Evolutionary conservation across 2,329 filamentous ascomycete species (phyloP), one percentile per base, ranked within the genome.

Genomic region (Neofusicoccum sp.): DNA sequence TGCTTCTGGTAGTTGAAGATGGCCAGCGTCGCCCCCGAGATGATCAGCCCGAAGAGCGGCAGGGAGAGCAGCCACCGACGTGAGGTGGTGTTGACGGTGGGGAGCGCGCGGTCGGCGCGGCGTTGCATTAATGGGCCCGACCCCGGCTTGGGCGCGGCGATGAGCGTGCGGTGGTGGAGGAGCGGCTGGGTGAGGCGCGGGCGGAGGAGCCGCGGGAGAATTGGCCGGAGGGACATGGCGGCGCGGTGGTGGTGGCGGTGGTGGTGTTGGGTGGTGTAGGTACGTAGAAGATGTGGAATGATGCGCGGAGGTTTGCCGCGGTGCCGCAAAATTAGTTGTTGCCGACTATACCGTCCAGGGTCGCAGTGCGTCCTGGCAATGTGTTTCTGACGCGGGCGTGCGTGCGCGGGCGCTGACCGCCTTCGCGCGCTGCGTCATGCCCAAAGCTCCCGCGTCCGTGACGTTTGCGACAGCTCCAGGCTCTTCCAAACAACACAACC

Each of bases 1-100:
- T 88, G 86, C 76, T 97, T 97, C 76, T 99, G 93, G 84, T 99
- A 98, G 84, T 99, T 99, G 89, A 99, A 98, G 76, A 99, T 97
- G 67, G 89, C 91, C 63, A 96, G 79, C 66, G 88, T 87, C 66
- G 88, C 89, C 60, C 83, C 81, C 51, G 85, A 84, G 67, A 96
- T 86, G 64, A 91, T 80, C 64, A 84, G 76, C 58, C 89, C 73
- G 82, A 98, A 98, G 73, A 96, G 79, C 58, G 93, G 93, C 34
- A 96, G 76, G 1, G 91, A 91, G 60, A 51, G 26, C 9, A 28
- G 8, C 51, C 63, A 58, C 1, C 61, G 53, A 12, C 24, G 38
- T 26, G 62, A 40, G 5, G 41, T 40, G 2, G 24, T 40, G 36
- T 38, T 6, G 31, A 61, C 16, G 12, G 47, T 14, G n/a, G 63